A percentile compares a stretch with the other conserved stretches of the same genome.
These are phyloP conservation scores for Saccharomycopsis fermentans DNA, from an alignment of 805 yeast species.

Conservation along the genomic window DNA sequence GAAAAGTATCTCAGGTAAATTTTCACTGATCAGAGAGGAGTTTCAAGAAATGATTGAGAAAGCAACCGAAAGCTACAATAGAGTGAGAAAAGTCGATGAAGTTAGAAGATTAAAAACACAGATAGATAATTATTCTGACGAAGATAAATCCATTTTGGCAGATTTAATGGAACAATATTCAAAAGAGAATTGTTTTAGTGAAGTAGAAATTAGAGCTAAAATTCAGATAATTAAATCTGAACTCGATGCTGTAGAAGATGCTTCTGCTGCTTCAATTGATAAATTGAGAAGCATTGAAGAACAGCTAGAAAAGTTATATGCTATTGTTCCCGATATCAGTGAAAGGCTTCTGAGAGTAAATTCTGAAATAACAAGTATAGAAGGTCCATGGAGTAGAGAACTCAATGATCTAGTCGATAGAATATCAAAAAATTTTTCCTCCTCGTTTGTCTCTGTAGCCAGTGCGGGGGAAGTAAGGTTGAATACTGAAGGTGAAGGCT, in stretches of 20 bases:
- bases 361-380: constrained; percentile 30
- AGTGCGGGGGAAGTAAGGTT: constrained; percentile 76
- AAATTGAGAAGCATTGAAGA: constrained; percentile 25
- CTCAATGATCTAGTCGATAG: constrained; percentile 40
- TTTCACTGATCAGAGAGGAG: constrained; percentile 24
- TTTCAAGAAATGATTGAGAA: constrained; percentile 23
- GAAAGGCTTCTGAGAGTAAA: constrained; percentile 22
- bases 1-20: constrained; percentile 23
- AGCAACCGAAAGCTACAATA: constrained; percentile 23
- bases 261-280: constrained; percentile 30
- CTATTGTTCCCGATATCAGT: constrained; percentile 21
- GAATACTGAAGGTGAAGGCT: constrained; percentile 28
- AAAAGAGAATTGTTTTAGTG: constrained; percentile 29
- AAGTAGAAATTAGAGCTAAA: constrained; percentile 28
- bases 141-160: constrained; percentile 30
- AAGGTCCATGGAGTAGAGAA: constrained; percentile 50
- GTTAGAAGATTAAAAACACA: constrained; percentile 22
- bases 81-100: constrained; percentile 21
- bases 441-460: constrained; percentile 63
- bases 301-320: constrained; percentile 21
- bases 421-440: constrained; percentile 57
- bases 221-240: constrained; percentile 41
- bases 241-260: constrained; percentile 26
- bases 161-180: constrained; percentile 32
- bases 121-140: constrained; percentile 30